Evolutionary conservation across 2,329 filamentous ascomycete species (phyloP).

Genomic region (Clathrospora elynae): DNA sequence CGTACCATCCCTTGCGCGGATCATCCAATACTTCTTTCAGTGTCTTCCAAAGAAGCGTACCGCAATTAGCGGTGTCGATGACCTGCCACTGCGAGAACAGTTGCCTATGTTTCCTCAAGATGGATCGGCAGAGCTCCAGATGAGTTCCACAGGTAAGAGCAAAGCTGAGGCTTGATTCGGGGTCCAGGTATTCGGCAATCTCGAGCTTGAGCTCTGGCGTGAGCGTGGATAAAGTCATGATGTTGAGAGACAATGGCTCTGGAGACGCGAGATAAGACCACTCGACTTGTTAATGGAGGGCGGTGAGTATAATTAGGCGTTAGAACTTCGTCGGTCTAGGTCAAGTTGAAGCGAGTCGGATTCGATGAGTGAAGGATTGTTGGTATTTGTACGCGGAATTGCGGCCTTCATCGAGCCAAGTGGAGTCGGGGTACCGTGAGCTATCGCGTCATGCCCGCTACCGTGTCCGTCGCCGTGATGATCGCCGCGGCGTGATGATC

Average conservation of each 20-base stretch:
- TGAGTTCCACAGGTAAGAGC: constrained; percentile 21
- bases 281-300: too few relatives aligned
- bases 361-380: too few relatives aligned
- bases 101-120: constrained; percentile 13
- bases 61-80: constrained; percentile 2
- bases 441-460: too few relatives aligned
- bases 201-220: constrained; percentile 19
- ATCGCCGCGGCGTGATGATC: too few relatives aligned
- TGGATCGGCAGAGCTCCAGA: constrained; percentile 4
- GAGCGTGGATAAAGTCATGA: constrained; percentile 16
- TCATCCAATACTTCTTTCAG: constrained; percentile 16
- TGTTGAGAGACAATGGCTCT: background rate
- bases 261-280: too few relatives aligned
- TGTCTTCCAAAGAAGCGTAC: constrained; percentile 10
- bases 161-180: constrained; percentile 14
- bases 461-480: too few relatives aligned
- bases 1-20: constrained; percentile 19
- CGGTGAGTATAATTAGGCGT: too few relatives aligned
- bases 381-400: too few relatives aligned
- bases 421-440: too few relatives aligned
- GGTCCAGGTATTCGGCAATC: constrained; percentile 18
- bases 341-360: too few relatives aligned
- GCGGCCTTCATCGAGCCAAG: too few relatives aligned
- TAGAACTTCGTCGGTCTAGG: too few relatives aligned
- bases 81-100: constrained; percentile 11